Percentiles rank a stretch among this genome's conserved stretches.
Conservation (phyloP, 2,329 filamentous ascomycete species). For the Capronia coronata region DNA sequence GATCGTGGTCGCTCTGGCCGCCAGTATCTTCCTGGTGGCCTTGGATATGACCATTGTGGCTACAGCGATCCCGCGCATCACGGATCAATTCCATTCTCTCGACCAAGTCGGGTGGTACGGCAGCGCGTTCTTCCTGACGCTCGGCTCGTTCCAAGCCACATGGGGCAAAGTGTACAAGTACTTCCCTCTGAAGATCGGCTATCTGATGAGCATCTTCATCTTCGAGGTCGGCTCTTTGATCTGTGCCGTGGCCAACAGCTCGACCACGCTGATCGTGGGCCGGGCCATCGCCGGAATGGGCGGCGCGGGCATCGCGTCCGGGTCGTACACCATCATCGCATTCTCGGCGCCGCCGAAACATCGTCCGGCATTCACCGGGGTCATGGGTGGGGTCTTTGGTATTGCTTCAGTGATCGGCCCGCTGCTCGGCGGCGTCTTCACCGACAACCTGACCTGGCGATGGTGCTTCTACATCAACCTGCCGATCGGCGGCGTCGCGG, state of each 20-base stretch:
- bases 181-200: slow-evolving; percentile 33
- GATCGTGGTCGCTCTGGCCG: slow-evolving; percentile 24
- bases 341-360: slow-evolving; percentile 41
- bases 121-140: slow-evolving; percentile 34
- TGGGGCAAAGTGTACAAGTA: slow-evolving; percentile 34
- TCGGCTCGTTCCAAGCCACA: slow-evolving; percentile 31
- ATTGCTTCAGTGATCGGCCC: slow-evolving; percentile 31
- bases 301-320: slow-evolving; percentile 32
- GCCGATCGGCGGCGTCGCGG: slow-evolving; percentile 31
- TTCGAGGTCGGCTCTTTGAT: slow-evolving; percentile 42
- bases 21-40: slow-evolving; percentile 28
- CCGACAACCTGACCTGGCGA: slow-evolving; percentile 31
- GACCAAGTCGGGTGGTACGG: slow-evolving; percentile 36
- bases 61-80: slow-evolving; percentile 35
- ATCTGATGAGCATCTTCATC: slow-evolving; percentile 35
- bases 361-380: slow-evolving; percentile 43
- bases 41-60: slow-evolving; percentile 32
- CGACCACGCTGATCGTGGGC: slow-evolving; percentile 36
- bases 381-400: slow-evolving; percentile 30
- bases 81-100: slow-evolving; percentile 33
- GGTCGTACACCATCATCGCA: slow-evolving; percentile 43
- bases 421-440: slow-evolving; percentile 32
- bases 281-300: slow-evolving; percentile 37
- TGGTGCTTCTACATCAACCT: slow-evolving; percentile 37
- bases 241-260: slow-evolving; percentile 36